Percentiles rank a stretch among this genome's conserved stretches.
Conservation (phyloP, 495 filamentous ascomycete genomes). For the Annulohypoxylon bovei region DNA sequence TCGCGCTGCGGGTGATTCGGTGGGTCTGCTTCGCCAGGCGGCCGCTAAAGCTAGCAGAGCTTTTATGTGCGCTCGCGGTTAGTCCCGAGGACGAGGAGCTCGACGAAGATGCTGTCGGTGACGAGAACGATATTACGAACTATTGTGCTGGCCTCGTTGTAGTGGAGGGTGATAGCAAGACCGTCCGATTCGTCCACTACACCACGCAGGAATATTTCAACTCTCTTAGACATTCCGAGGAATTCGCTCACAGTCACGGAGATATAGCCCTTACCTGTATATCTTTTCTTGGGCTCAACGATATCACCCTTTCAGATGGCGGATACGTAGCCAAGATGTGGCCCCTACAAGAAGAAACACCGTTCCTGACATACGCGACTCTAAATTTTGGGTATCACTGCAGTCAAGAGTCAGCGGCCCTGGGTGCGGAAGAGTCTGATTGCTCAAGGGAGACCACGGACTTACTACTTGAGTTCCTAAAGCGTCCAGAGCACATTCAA, state of each 20-base stretch:
- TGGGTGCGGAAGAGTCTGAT: constrained; percentile 9
- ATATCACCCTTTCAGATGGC: constrained; percentile 18
- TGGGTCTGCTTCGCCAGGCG: constrained; percentile 47
- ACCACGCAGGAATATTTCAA: constrained; percentile 51
- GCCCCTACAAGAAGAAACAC: constrained; percentile 26
- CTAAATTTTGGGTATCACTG: constrained; percentile 48
- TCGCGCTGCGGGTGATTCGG: constrained; percentile 44
- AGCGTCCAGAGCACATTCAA: constrained; percentile 19
- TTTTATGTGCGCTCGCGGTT: constrained; percentile 52
- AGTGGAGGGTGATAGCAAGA: constrained; percentile 47
- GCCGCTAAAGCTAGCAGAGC: constrained; percentile 43
- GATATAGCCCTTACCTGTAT: constrained; percentile 46
- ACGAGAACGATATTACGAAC: constrained; percentile 38
- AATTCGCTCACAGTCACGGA: constrained; percentile 42
- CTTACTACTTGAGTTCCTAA: constrained; percentile 11
- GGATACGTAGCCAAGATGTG: constrained; percentile 39
- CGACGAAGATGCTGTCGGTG: constrained; percentile 45
- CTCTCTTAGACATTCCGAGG: constrained; percentile 29
- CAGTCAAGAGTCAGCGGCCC: constrained; percentile 7
- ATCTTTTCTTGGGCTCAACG: constrained; percentile 44
- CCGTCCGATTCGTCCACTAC: constrained; percentile 47
- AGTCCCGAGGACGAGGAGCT: constrained; percentile 29
- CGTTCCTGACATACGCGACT: constrained; percentile 48
- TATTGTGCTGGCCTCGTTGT: constrained; percentile 51
- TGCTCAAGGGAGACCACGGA: constrained; percentile 8